A percentile compares a stretch with the other conserved stretches of the same genome.
These are phyloP conservation scores for Cercospora zeae-maydis DNA, from an alignment of 2,329 filamentous ascomycete species.

Conservation along the genomic window DNA sequence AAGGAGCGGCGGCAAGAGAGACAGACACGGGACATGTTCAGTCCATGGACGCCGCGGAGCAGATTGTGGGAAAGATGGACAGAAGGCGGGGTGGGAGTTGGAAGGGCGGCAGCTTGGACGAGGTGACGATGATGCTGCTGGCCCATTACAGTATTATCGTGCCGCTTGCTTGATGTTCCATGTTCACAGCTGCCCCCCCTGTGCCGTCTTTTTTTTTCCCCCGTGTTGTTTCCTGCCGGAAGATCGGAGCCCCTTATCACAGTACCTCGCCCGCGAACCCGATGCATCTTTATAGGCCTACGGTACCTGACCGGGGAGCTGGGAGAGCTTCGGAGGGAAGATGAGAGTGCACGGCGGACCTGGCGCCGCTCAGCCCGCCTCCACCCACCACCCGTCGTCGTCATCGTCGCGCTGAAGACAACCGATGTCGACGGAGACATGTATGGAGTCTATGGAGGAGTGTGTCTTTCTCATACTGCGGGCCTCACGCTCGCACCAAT, in stretches of 20 bases:
- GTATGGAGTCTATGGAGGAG: not conserved
- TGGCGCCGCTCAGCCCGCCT: not conserved
- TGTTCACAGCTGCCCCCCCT: not conserved
- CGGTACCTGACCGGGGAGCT: not conserved
- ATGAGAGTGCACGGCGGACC: not conserved
- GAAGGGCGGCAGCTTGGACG: not conserved
- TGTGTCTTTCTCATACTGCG: not conserved
- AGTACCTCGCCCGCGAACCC: not conserved
- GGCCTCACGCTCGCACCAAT: not conserved
- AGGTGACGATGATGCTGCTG: not conserved
- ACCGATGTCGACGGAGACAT: not conserved
- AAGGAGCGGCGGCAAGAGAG: not conserved
- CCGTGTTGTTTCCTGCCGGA: not conserved
- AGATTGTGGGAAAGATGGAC: not conserved
- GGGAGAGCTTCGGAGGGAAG: not conserved
- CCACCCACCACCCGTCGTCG: not conserved
- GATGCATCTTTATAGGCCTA: not conserved
- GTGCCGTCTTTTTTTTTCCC: not conserved
- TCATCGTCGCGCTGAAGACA: not conserved
- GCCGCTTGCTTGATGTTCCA: not conserved
- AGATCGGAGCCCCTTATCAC: not conserved
- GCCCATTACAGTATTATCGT: not conserved
- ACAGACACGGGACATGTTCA: not conserved
- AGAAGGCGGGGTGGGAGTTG: not conserved
- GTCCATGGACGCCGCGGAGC: not conserved